Evolutionary conservation across 192 early-diverging fungal genomes (phyloP), one percentile per base, ranked within the genome.

Genomic region (Podila minutissima): DNA sequence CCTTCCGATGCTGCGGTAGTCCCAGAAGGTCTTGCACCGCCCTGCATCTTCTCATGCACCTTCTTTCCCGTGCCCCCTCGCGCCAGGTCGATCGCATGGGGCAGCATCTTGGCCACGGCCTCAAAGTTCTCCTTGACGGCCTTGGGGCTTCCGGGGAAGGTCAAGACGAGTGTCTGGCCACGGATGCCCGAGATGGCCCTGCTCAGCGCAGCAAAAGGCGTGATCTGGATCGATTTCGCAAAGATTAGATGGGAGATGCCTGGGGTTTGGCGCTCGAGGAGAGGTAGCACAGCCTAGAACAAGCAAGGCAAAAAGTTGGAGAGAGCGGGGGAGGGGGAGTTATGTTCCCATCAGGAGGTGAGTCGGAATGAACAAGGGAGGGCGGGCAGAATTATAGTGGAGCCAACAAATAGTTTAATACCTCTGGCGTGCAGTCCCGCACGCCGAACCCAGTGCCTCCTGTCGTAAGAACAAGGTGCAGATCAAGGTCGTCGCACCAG

Each of bases 401-500:
- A 17, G 64, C 24, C 24, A 65, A 22, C 49, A n/a, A 22, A 65
- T 7, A 31, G 19, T 41, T 59, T 59, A n/a, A 12, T 84, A 91
- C 96, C 84, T 95, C 95, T 4, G 96, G 94, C 3, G 97, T 98
- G 9, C 91, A 89, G 69, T 99, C 97, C 59, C 94, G 84, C 35
- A 90, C 82, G 19, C 93, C 91, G 66, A 99, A 91, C 1, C 97
- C 97, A 7, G 97, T 99, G n/a, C 97, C 97, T 5, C 97, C 97
- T 7, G 94, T 91, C 0, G 94, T 91, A 8, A 97, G 62, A 15
- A 97, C 78, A n/a, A 99, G 77, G 48, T 93, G 88, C 46, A 92
- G 67, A 22, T 84, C 59, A 1, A 83, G 63, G 2, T 71, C 78
- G 67, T 83, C 83, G 67, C 82, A 82, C 91, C 91, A 92, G 19